Evolutionary conservation across 2,329 filamentous ascomycete genomes (phyloP).

Genomic region (Stemphylium lycopersici): DNA sequence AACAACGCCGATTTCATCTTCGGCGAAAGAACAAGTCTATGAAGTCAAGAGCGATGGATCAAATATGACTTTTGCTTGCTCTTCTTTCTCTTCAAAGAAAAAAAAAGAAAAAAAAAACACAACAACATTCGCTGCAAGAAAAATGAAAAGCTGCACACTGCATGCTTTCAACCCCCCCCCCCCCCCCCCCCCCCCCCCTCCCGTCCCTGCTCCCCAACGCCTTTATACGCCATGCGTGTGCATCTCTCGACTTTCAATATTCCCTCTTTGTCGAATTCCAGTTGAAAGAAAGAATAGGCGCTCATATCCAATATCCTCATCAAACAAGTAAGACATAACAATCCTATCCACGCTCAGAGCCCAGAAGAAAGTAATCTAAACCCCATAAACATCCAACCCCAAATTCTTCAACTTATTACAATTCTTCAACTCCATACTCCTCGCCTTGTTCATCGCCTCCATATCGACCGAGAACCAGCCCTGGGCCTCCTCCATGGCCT

Average conservation of each 20-base stretch:
- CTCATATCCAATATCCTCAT: background rate
- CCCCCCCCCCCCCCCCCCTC: too few species aligned
- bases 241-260: background rate
- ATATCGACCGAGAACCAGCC: constrained; percentile 87
- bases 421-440: constrained; percentile 64
- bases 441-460: constrained; percentile 76
- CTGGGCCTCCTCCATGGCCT: constrained; percentile 76
- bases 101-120: background rate
- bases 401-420: constrained; percentile 63
- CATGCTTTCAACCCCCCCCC: too few species aligned
- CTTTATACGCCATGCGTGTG: constrained; percentile 12
- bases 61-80: too few species aligned
- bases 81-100: background rate
- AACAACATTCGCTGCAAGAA: background rate
- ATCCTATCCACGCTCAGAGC: too few species aligned
- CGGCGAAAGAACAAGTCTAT: too few species aligned
- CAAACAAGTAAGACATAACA: background rate
- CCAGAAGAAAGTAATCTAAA: too few species aligned
- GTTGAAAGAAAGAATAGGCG: background rate
- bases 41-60: too few species aligned
- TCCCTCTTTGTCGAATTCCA: background rate
- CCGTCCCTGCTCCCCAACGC: too few species aligned
- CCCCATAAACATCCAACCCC: constrained; percentile 26
- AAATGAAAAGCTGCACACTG: background rate
- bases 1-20: too few species aligned